A percentile compares a stretch with the other conserved stretches of the same genome.
phyloP scores from a whole-genome alignment of 2,329 filamentous ascomycete genomes.

The Pseudogymnoascus sp. region DNA sequence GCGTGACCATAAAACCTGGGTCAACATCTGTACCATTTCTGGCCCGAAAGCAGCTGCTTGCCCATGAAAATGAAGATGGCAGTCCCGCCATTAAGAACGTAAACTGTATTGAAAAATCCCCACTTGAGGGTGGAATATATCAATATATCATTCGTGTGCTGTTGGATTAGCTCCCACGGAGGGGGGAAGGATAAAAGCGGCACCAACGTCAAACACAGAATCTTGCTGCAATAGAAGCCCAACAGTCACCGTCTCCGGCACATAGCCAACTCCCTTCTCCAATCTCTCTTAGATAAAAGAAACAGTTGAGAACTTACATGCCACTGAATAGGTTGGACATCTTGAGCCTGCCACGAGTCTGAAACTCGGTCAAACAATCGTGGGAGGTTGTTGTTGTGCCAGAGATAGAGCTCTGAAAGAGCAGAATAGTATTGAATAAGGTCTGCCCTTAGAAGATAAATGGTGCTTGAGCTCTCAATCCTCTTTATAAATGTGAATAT shows the following conservation, averaged over 20 bases:
- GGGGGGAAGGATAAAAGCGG: not conserved
- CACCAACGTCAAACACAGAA: not conserved
- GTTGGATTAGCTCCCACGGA: not conserved
- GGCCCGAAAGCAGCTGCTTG: not conserved
- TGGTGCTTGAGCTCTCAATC: not conserved
- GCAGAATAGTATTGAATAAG: not conserved
- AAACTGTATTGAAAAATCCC: not conserved
- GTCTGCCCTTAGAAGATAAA: not conserved
- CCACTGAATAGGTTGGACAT: slow-evolving; percentile 31
- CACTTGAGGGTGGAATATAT: not conserved
- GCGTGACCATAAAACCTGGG: not conserved
- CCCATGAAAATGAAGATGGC: not conserved
- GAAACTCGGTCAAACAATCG: slow-evolving; percentile 8
- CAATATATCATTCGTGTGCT: not conserved
- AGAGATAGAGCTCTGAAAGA: not conserved
- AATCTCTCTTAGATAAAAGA: not conserved
- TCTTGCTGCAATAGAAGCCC: not conserved
- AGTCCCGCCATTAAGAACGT: not conserved
- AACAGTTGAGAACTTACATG: slow-evolving; percentile 25
- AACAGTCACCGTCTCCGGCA: not conserved
- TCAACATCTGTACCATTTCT: not conserved
- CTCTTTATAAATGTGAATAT: slow-evolving; percentile 5
- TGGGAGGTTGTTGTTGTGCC: slow-evolving; percentile 2
- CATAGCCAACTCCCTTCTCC: not conserved
- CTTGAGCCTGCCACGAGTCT: slow-evolving; percentile 9